phyloP scores from a whole-genome alignment of 495 filamentous ascomycete species.

The Umbilicaria muhlenbergii region DNA sequence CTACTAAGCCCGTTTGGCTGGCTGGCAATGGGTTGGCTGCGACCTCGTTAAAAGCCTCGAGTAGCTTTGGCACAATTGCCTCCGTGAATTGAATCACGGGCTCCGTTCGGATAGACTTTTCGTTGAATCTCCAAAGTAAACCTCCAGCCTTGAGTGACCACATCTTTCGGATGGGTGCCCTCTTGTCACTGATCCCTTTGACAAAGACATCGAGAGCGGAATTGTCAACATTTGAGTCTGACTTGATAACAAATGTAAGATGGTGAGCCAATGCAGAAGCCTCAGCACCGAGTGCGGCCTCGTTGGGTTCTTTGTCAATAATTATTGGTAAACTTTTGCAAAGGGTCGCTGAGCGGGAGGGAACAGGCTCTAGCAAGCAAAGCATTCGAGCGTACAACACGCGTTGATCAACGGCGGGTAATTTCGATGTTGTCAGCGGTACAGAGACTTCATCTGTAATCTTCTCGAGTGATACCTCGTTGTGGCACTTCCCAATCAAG shows the following conservation, averaged over 20 bases:
- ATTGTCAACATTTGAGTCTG: slow-evolving; percentile 41
- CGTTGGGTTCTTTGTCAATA: slow-evolving; percentile 71
- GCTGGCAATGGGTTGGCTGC: slow-evolving; percentile 57
- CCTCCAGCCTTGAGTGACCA: slow-evolving; percentile 70
- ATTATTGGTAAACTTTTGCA: slow-evolving; percentile 45
- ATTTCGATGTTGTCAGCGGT: slow-evolving; percentile 66
- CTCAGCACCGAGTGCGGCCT: slow-evolving; percentile 62
- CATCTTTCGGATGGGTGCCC: slow-evolving; percentile 54
- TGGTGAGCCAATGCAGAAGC: slow-evolving; percentile 49
- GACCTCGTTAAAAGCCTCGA: slow-evolving; percentile 64
- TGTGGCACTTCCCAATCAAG: slow-evolving; percentile 38
- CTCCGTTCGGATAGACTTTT: slow-evolving; percentile 13
- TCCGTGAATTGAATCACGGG: slow-evolving; percentile 36
- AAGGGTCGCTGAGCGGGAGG: slow-evolving; percentile 45
- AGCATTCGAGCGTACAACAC: slow-evolving; percentile 67
- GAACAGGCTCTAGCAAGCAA: slow-evolving; percentile 37
- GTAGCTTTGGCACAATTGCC: slow-evolving; percentile 44
- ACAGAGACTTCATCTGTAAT: slow-evolving; percentile 60
- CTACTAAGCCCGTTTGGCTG: slow-evolving; percentile 59
- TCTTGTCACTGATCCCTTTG: slow-evolving; percentile 78
- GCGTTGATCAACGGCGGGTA: slow-evolving; percentile 67
- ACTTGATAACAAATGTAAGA: slow-evolving; percentile 38
- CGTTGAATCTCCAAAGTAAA: slow-evolving; percentile 45
- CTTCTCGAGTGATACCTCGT: slow-evolving; percentile 39
- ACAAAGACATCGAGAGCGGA: slow-evolving; percentile 50